Percentiles rank a stretch among this genome's conserved stretches.
Evolutionary conservation across 1,284 basidiomycete species (phyloP).

Genomic region (Apiotrichum domesticum): DNA sequence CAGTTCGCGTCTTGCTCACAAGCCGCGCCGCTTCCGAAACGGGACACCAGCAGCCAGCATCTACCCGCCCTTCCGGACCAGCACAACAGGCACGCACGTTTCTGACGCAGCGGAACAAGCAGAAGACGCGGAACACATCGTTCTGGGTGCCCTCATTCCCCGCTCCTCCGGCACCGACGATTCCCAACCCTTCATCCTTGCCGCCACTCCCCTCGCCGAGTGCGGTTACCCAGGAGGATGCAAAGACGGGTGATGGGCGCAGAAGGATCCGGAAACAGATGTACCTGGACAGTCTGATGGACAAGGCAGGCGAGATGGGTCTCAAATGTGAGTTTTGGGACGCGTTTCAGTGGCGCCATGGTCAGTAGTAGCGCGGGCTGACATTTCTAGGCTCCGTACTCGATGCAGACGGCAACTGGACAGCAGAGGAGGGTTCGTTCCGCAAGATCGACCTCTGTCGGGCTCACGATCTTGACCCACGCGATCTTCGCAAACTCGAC

Average conservation of each 20-base stretch:
- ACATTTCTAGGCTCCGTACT: slow-evolving; percentile 66
- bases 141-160: slow-evolving; percentile 25
- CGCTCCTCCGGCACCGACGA: slow-evolving; percentile 6
- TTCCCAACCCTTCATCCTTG: not conserved
- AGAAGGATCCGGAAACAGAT: slow-evolving; percentile 22
- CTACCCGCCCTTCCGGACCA: no score
- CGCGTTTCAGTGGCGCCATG: not conserved
- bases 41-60: no score
- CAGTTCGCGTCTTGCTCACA: no score
- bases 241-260: slow-evolving; percentile 5
- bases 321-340: slow-evolving; percentile 33
- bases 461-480: slow-evolving; percentile 82
- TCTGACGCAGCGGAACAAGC: not conserved
- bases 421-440: slow-evolving; percentile 83
- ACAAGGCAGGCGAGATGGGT: slow-evolving; percentile 45
- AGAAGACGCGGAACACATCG: slow-evolving; percentile 5
- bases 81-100: slow-evolving; percentile 1
- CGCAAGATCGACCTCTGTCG: slow-evolving; percentile 80
- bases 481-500: slow-evolving; percentile 95
- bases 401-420: slow-evolving; percentile 77
- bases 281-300: slow-evolving; percentile 45
- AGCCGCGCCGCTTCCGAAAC: no score
- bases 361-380: not conserved
- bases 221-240: slow-evolving; percentile 6
- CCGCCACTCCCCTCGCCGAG: slow-evolving; percentile 9